Evolutionary conservation across 2,329 filamentous ascomycete genomes (phyloP), one percentile per base, ranked within the genome.

Genomic region (Chalara sp.): DNA sequence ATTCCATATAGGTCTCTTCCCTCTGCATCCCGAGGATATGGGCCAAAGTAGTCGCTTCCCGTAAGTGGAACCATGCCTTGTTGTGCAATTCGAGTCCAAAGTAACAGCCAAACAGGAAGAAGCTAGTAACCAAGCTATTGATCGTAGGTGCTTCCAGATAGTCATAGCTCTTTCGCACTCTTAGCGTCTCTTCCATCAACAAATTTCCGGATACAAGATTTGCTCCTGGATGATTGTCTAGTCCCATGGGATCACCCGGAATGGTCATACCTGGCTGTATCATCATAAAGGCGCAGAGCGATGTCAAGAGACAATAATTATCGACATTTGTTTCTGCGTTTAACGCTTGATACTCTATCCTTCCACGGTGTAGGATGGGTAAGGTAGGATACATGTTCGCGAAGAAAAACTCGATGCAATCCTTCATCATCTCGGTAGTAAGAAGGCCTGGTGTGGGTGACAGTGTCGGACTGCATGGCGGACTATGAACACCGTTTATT

Each of bases 1-100:
- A 78, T 49, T 79, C 74, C 42, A 75, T 58, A 62, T 88, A 89
- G 6, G 76, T 71, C 28, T 81, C 77, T 60, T 85, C 82, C 64
- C 80, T 80, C 61, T 77, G 73, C 78, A 85, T 78, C 48, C 74
- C 75, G 31, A 73, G 67, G 59, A 84, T 77, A 59, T 81, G 76
- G 31, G 78, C 75, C 66, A 92, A 73, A 5, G 87, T 90, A 1
- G 82, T 84, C 5, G 86, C 85, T 67, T 93, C 87, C 30, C 87
- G 81, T 7, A 92, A 72, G 64, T 89, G 82, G 63, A 83, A 90
- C 87, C 87, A 92, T 1, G 86, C 87, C 65, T 83, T 83, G 55
- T 86, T 82, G 64, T 90, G 85, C 64, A 83, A 75, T 55, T 89
- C 85, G 44, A 88, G 70, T 37, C 81, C 84, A 54, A 86, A 84